Evolutionary conservation across 2,329 filamentous ascomycete genomes (phyloP).

Genomic region (Gaeumannomyces sp.): DNA sequence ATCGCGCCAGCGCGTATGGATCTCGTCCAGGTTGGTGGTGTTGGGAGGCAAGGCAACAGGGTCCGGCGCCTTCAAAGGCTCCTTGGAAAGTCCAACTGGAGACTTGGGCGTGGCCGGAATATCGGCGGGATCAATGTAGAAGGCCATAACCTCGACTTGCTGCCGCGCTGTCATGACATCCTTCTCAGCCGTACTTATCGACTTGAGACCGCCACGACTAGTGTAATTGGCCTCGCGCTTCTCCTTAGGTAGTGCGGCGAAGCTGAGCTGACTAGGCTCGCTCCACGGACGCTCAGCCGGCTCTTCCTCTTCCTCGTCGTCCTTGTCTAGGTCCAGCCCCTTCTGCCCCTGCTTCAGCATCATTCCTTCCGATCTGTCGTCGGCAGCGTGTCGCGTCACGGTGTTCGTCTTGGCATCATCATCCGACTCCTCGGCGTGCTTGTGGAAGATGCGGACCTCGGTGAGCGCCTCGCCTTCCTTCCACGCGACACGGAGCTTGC

Average conservation of each 20-base stretch:
- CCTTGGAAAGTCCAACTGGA: constrained; percentile 25
- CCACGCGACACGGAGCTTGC: constrained; percentile 65
- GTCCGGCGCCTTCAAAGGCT: not conserved
- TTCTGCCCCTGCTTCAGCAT: constrained; percentile 53
- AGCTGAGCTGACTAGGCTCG: constrained; percentile 40
- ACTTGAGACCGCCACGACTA: constrained; percentile 46
- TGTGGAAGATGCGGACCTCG: constrained; percentile 62
- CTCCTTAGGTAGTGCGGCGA: constrained; percentile 39
- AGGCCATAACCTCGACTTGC: constrained; percentile 53
- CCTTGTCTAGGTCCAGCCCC: constrained; percentile 36
- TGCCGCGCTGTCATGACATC: constrained; percentile 51
- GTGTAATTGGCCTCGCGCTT: constrained; percentile 42
- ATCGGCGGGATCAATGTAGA: constrained; percentile 48
- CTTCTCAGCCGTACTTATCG: constrained; percentile 50
- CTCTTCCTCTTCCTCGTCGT: constrained; percentile 52
- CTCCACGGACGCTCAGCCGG: constrained; percentile 47
- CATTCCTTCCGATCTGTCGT: constrained; percentile 68
- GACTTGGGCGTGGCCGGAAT: constrained; percentile 53
- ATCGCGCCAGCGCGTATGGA: constrained; percentile 44
- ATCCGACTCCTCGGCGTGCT: constrained; percentile 67
- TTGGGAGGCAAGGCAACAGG: constrained; percentile 29
- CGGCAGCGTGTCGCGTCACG: constrained; percentile 65
- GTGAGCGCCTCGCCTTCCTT: constrained; percentile 62
- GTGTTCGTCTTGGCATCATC: constrained; percentile 61
- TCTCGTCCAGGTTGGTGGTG: constrained; percentile 38